Evolutionary conservation across 352 stramenopile species (phyloP), one percentile per base, ranked within the genome.

Genomic region (Phytophthora europaea): DNA sequence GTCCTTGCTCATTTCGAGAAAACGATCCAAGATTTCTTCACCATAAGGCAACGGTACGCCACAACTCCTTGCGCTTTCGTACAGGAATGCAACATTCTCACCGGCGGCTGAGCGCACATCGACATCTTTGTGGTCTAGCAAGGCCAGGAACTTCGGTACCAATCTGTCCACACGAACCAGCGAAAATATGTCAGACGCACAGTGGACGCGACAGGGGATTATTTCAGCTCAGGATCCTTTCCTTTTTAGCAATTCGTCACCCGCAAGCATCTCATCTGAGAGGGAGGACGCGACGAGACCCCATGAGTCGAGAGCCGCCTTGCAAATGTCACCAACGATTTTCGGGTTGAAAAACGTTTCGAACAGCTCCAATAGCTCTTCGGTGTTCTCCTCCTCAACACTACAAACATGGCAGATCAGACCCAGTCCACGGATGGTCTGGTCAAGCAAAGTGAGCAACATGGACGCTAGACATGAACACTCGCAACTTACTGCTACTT

Each of bases 1-100:
- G 50, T 95, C 87, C 66, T 96, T 96, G 84, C 89, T 96, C 88
- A 97, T 90, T 36, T 81, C 72, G 16, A 80, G 79, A 36, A 94
- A 90, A 18, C 85, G 87, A 40, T 87, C 80, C 16, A 95, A n/a
- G 31, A 95, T 87, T 38, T 94, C 84, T 8, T 82, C 85, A 34
- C 90, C 81, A 64, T 81, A 90, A 7, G 85, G 83, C 50, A 94
- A 61, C 33, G 75, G 59, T 0, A 88, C 60, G 33, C 80, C 75
- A 22, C 72, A 87, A 60, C 82, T 85, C 54, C 89, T 76, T 0
- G 83, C 73, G 15, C 72, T 86, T 76, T 97, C 89, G 40, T 92
- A 93, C 13, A 97, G 62, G 62, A 97, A 79, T 43, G 90, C 90
- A 68, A 96, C 90, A 78, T 95, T 97, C 71, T 97, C 90, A 26